phyloP scores from a whole-genome alignment of 1,139 yeast species.

The Candida sojae region DNA sequence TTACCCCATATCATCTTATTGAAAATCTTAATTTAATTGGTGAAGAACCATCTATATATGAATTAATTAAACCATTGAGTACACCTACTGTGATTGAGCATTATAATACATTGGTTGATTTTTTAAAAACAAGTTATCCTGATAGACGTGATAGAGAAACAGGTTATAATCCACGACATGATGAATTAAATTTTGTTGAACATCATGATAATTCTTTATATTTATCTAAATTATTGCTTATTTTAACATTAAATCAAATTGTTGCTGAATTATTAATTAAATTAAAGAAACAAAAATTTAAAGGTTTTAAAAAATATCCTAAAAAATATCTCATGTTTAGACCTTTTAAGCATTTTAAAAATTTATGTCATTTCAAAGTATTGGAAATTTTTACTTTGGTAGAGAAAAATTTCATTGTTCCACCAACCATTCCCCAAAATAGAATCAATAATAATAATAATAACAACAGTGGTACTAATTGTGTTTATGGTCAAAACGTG shows the following conservation, averaged over 20 bases:
- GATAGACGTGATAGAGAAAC: conserved; percentile 9
- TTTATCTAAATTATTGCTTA: conserved; percentile 30
- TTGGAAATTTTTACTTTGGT: conserved; percentile 30
- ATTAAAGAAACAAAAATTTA: conserved; percentile 26
- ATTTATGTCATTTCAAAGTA: conserved; percentile 29
- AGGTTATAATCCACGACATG: conserved; percentile 13
- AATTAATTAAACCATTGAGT: conserved; percentile 29
- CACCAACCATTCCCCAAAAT: conserved; percentile 18
- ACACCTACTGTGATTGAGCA: conserved; percentile 30
- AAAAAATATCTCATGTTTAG: conserved; percentile 20
- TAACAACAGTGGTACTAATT: conserved; percentile 9
- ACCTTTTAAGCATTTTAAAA: conserved; percentile 27
- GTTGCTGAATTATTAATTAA: conserved; percentile 35
- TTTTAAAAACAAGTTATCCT: conserved; percentile 23
- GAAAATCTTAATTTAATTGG: conserved; percentile 22
- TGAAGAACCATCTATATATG: conserved; percentile 24
- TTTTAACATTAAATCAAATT: conserved; percentile 31
- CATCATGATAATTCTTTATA: conserved; percentile 34
- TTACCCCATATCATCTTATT: conserved; percentile 22
- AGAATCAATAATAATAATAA: conserved; percentile 1
- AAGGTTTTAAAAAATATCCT: conserved; percentile 20
- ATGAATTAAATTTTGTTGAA: conserved; percentile 22
- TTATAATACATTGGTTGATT: conserved; percentile 25
- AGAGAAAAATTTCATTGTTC: conserved; percentile 32
- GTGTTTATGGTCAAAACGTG: conserved; percentile 9